Percentiles rank a stretch among this genome's conserved stretches.
These are phyloP conservation scores for Naegleria fowleri DNA, from an alignment of 208 protist genomes.

Conservation along the genomic window DNA sequence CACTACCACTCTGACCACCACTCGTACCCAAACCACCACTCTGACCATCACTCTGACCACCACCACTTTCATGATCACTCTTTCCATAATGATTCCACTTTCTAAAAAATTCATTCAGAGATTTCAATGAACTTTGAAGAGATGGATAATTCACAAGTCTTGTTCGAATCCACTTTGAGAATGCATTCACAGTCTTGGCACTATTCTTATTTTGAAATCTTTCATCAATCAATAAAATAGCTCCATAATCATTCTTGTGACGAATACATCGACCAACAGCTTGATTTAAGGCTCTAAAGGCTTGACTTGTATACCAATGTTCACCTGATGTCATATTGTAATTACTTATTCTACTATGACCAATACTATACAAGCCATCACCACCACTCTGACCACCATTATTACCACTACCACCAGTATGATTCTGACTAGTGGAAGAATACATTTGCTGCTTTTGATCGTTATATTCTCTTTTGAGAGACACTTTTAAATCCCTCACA, in stretches of 20 bases:
- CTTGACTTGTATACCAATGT: not conserved
- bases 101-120: not conserved
- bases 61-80: not conserved
- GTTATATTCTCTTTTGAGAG: conserved; percentile 53
- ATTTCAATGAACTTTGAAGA: not conserved
- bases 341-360: no score
- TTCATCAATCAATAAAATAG: conserved; percentile 86
- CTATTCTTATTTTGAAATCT: conserved; percentile 49
- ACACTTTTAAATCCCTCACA: conserved; percentile 56
- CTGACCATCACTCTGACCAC: not conserved
- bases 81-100: not conserved
- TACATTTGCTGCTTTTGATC: conserved; percentile 37
- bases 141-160: not conserved
- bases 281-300: conserved; percentile 92
- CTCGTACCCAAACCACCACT: not conserved
- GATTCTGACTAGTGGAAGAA: not conserved
- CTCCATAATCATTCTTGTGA: conserved; percentile 90
- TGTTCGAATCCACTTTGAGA: conserved; percentile 18
- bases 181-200: not conserved
- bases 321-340: not conserved
- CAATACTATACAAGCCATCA: conserved; percentile 81
- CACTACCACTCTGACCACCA: no score
- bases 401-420: conserved; percentile 18
- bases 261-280: conserved; percentile 92
- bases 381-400: conserved; percentile 45